These are phyloP conservation scores for Crotalaria pallida DNA, from an alignment of 306 rosid species.

Conservation along the genomic window DNA sequence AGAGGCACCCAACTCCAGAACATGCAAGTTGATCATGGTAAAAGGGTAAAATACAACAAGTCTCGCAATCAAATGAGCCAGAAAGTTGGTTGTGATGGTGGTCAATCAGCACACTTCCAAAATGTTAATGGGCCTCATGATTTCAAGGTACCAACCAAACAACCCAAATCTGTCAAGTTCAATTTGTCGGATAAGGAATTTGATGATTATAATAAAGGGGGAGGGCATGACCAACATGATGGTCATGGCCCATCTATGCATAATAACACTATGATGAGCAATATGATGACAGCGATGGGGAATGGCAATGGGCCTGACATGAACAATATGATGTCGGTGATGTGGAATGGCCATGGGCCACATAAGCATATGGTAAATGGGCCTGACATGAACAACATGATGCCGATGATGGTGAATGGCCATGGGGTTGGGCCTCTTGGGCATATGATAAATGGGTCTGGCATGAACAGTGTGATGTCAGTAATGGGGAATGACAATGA, in stretches of 20 bases:
- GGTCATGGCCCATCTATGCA: not conserved
- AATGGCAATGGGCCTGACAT: not conserved
- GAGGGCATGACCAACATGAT: not conserved
- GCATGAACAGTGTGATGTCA: too few relatives aligned
- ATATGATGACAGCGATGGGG: not conserved
- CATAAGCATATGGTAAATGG: too few relatives aligned
- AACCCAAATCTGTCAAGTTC: slow-evolving; percentile 57
- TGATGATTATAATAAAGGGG: not conserved
- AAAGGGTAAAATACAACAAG: slow-evolving; percentile 34
- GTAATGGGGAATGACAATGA: too few relatives aligned
- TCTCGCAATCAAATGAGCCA: slow-evolving; percentile 35
- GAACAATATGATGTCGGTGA: too few relatives aligned
- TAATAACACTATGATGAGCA: not conserved
- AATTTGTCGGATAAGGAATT: slow-evolving; percentile 39
- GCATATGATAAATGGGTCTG: too few relatives aligned
- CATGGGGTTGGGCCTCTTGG: too few relatives aligned
- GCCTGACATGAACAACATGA: too few relatives aligned
- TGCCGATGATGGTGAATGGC: too few relatives aligned
- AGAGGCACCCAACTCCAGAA: slow-evolving; percentile 45
- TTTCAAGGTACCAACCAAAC: slow-evolving; percentile 34
- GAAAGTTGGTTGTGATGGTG: slow-evolving; percentile 22
- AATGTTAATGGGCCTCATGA: slow-evolving; percentile 30
- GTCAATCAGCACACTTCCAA: slow-evolving; percentile 29
- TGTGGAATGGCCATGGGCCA: too few relatives aligned
- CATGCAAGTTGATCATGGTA: slow-evolving; percentile 25